phyloP scores from a whole-genome alignment of 768 basidiomycete genomes.

The Lentinula guzmanii region DNA sequence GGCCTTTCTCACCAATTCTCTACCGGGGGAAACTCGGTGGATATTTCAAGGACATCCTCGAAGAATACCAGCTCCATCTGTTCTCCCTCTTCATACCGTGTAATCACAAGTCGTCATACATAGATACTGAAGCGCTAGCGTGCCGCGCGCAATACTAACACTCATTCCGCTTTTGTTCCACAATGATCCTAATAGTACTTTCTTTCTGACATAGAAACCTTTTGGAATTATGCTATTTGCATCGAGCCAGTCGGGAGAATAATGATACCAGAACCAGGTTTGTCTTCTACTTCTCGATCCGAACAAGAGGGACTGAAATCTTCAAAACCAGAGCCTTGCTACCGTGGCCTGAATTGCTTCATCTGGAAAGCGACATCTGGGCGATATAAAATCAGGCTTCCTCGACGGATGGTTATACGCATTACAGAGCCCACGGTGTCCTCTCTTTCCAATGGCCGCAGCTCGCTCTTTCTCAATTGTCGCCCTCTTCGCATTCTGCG shows the following conservation, averaged over 20 bases:
- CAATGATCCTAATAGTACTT: neutral
- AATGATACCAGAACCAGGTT: neutral
- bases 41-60: neutral
- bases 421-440: neutral
- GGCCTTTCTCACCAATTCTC: neutral
- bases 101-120: neutral
- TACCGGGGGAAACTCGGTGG: neutral
- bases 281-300: neutral
- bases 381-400: neutral
- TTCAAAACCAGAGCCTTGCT: neutral
- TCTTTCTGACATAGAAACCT: too few species aligned
- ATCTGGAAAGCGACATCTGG: neutral
- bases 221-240: neutral
- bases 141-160: neutral
- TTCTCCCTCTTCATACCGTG: neutral
- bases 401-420: neutral
- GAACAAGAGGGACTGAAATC: neutral
- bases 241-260: neutral
- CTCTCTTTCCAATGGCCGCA: neutral
- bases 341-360: neutral
- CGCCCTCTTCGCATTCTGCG: neutral
- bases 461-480: neutral
- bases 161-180: neutral
- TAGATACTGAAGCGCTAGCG: neutral
- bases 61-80: neutral